A percentile compares a stretch with the other conserved stretches of the same genome.
Evolutionary conservation across 1,139 yeast genomes (phyloP).

Genomic region (Insectozyma bohioensis): DNA sequence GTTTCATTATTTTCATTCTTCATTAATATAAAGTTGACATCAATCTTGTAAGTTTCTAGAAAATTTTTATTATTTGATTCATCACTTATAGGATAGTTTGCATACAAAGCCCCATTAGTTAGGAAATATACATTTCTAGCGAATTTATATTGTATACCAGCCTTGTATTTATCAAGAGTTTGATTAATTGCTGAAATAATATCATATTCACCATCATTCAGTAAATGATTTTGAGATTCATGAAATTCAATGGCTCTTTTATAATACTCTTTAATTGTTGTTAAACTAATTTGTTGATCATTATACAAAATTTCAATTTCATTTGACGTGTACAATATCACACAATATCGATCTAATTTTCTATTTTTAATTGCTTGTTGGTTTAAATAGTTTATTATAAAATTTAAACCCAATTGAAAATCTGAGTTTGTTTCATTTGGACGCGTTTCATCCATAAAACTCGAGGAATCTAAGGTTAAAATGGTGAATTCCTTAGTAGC

Average conservation of each 20-base stretch:
- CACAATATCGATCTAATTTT: slow-evolving; percentile 13
- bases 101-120: slow-evolving; percentile 30
- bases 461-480: slow-evolving; percentile 32
- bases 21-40: slow-evolving; percentile 31
- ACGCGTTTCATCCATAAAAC: slow-evolving; percentile 8
- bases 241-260: slow-evolving; percentile 8
- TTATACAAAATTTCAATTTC: slow-evolving; percentile 23
- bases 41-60: slow-evolving; percentile 14
- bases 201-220: slow-evolving; percentile 15
- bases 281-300: slow-evolving; percentile 25
- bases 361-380: slow-evolving; percentile 14
- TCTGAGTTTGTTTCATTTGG: slow-evolving; percentile 4
- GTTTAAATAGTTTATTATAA: slow-evolving; percentile 9
- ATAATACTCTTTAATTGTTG: slow-evolving; percentile 17
- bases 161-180: slow-evolving; percentile 30
- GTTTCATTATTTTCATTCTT: slow-evolving; percentile 19
- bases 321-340: slow-evolving; percentile 11
- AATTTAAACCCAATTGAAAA: slow-evolving; percentile 7
- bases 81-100: not conserved
- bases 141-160: slow-evolving; percentile 22
- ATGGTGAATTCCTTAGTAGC: slow-evolving; percentile 44
- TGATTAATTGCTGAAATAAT: slow-evolving; percentile 27
- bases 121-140: slow-evolving; percentile 45
- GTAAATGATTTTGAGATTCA: slow-evolving; percentile 6
- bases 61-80: slow-evolving; percentile 1